These are phyloP conservation scores for Rhytidiadelphus loreus DNA, from an alignment of 225 moss, liverwort and hornwort species.

Conservation along the genomic window DNA sequence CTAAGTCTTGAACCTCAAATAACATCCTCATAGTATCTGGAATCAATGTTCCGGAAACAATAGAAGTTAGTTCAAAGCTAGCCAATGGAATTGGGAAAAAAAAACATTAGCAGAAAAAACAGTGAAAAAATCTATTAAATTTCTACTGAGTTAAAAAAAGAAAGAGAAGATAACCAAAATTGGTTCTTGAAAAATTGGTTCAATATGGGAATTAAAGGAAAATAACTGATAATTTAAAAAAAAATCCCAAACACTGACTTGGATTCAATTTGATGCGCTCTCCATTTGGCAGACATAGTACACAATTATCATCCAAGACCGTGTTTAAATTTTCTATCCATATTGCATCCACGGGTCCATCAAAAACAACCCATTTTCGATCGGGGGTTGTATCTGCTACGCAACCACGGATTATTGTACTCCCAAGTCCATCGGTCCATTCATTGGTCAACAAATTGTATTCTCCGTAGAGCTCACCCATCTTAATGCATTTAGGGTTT, in stretches of 20 bases:
- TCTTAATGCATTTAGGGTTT: conserved; percentile 82
- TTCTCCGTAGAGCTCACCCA: conserved; percentile 84
- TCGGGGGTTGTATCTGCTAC: conserved; percentile 51
- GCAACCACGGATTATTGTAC: conserved; percentile 64
- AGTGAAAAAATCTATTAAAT: neutral
- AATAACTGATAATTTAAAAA: fast-evolving
- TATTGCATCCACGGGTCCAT: conserved; percentile 87
- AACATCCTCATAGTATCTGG: conserved; percentile 61
- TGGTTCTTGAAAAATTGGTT: neutral
- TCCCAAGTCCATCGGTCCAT: conserved; percentile 84
- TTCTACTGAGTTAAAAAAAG: neutral
- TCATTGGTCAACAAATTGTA: conserved; percentile 81
- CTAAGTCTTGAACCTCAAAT: conserved; percentile 87
- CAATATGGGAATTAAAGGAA: neutral
- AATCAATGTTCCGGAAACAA: fast-evolving
- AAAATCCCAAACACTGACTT: fast-evolving
- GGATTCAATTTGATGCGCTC: conserved; percentile 87
- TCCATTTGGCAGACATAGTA: conserved; percentile 75
- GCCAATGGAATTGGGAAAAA: fast-evolving
- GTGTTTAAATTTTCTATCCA: conserved; percentile 97
- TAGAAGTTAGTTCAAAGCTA: neutral
- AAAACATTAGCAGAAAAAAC: fast-evolving
- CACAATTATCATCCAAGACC: conserved; percentile 81
- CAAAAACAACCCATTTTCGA: conserved; percentile 88
- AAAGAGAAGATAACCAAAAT: fast-evolving